These are phyloP conservation scores for Diaporthe capsici DNA, from an alignment of 2,329 filamentous ascomycete species.

Conservation along the genomic window DNA sequence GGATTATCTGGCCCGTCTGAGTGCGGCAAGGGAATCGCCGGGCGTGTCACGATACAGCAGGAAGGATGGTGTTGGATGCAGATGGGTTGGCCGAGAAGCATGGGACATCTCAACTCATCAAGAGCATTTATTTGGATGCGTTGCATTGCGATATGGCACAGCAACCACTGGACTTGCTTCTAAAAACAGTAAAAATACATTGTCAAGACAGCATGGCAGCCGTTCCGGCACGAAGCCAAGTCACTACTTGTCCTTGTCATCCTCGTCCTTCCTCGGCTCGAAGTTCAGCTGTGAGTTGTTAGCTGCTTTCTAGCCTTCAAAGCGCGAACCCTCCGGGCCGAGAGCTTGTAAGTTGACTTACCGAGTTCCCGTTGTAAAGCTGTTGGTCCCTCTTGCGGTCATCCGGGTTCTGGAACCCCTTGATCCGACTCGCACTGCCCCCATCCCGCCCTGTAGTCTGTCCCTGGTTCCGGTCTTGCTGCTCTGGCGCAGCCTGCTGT, in stretches of 20 bases:
- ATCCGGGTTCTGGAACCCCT: constrained; percentile 68
- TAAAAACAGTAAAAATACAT: constrained; percentile 27
- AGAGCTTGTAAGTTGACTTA: too few relatives aligned
- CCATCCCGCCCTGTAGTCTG: constrained; percentile 46
- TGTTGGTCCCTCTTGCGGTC: constrained; percentile 73
- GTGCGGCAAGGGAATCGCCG: not conserved
- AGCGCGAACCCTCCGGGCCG: too few relatives aligned
- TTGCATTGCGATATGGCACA: constrained; percentile 29
- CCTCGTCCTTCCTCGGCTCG: constrained; percentile 74
- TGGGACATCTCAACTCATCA: constrained; percentile 38
- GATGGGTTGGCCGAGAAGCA: not conserved
- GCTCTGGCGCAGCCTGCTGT: constrained; percentile 10
- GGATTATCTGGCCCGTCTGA: not conserved
- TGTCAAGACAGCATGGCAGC: not conserved
- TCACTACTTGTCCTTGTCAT: constrained; percentile 53
- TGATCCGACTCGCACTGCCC: constrained; percentile 47
- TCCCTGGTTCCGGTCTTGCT: constrained; percentile 41
- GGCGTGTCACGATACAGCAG: not conserved
- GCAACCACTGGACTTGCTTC: constrained; percentile 22
- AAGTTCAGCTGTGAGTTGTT: constrained; percentile 72
- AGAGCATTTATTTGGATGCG: constrained; percentile 11
- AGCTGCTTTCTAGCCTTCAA: constrained; percentile 44
- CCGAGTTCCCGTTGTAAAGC: constrained; percentile 93
- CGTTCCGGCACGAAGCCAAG: not conserved
- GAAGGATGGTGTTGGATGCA: not conserved